Evolutionary conservation across 1,139 yeast genomes (phyloP), one percentile per base, ranked within the genome.

Genomic region (Debaryomyces robertsiae): DNA sequence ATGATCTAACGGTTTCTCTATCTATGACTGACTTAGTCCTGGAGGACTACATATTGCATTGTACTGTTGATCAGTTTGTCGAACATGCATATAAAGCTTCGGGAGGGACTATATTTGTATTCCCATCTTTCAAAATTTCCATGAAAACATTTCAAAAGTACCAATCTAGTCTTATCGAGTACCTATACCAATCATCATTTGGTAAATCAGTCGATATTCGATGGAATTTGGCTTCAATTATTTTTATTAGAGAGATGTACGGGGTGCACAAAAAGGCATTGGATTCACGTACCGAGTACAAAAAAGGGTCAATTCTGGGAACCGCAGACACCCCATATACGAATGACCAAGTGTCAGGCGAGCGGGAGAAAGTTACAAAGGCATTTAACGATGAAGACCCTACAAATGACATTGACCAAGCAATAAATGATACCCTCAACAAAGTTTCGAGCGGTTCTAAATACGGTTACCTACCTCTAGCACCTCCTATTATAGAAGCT

Each of bases 191-290:
- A 37, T 82, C 93, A 27, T 71, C 82, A 2, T 89, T 93, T 66
- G 95, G 90, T 9, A 96, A 96, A 23, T 80, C 89, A 9, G 95
- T 93, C 32, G 95, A 89, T 47, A 82, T 93, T 2, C 78, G 90
- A 32, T 93, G 98, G 98, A 93, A 93, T 57, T 67, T 93, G 36
- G 97, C 98, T 0, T 84, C 95, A 0, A 83, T 91, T n/a, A 87
- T 86, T 52, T 89, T 89, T 50, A 88, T 93, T 28, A 74, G 95
- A 32, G 96, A 89, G 51, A 89, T 93, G 96, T 87, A 61, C 44
- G 53, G 84, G 9, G 79, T 90, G 3, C 96, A 91, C 63, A 50
- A 60, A 27, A 61, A 63, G 38, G 75, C 78, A 3, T 59, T 72
- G 19, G 56, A 57, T 10, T 67, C 76, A 7, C 58, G 77, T 52